These are phyloP conservation scores for Monilinia fructigena DNA, from an alignment of 2,329 filamentous ascomycete species.

Conservation along the genomic window DNA sequence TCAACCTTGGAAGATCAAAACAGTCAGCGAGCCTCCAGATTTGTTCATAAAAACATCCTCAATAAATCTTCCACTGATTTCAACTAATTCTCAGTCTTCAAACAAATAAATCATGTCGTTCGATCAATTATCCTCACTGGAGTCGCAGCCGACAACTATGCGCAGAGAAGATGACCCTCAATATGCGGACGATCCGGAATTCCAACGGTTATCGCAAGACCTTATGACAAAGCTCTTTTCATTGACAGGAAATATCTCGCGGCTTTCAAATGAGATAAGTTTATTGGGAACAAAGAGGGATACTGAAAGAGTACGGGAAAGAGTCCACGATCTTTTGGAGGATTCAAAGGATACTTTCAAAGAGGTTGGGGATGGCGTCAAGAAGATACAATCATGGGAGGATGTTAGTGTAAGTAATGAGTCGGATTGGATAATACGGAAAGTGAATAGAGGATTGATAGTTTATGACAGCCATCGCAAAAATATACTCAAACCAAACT, in stretches of 20 bases:
- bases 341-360: constrained; percentile 86
- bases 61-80: neutral
- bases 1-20: constrained; percentile 5
- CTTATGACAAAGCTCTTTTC: constrained; percentile 88
- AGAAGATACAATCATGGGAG: constrained; percentile 85
- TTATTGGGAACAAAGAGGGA: constrained; percentile 88
- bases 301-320: constrained; percentile 84
- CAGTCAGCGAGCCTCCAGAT: constrained; percentile 26
- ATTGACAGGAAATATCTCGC: constrained; percentile 82
- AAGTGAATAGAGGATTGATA: constrained; percentile 24
- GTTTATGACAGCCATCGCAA: constrained; percentile 70
- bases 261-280: constrained; percentile 78
- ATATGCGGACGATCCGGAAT: constrained; percentile 91
- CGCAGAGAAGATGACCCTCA: constrained; percentile 67
- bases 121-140: constrained; percentile 79
- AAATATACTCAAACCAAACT: constrained; percentile 96
- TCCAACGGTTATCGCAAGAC: constrained; percentile 76
- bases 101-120: constrained; percentile 70
- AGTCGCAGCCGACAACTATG: constrained; percentile 72
- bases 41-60: constrained; percentile 4
- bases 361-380: constrained; percentile 88
- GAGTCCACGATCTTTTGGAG: constrained; percentile 82
- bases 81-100: neutral
- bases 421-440: constrained; percentile 23
- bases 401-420: constrained; percentile 66